These are phyloP conservation scores for Avena eriantha DNA, from an alignment of 176 grass and related monocot species.

Conservation along the genomic window DNA sequence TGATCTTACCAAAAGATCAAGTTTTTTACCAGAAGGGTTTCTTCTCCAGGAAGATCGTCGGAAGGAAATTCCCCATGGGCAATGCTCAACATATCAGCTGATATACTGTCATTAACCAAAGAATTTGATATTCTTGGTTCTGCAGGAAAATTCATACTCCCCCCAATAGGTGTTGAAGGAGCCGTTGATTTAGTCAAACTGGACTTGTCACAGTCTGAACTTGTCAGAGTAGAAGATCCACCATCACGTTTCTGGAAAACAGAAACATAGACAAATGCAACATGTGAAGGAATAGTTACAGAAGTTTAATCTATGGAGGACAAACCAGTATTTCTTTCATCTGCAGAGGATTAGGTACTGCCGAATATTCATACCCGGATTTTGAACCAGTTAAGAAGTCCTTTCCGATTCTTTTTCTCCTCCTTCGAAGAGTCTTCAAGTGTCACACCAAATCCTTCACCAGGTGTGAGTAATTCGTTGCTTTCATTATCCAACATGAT, in stretches of 20 bases:
- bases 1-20: constrained; percentile 27
- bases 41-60: constrained; percentile 65
- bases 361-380: constrained; percentile 62
- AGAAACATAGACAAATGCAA: constrained; percentile 18
- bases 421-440: constrained; percentile 91
- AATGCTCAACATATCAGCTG: constrained; percentile 72
- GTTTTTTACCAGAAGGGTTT: constrained; percentile 65
- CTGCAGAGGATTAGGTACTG: constrained; percentile 8
- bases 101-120: constrained; percentile 63
- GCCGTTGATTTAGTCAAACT: constrained; percentile 80
- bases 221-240: constrained; percentile 65
- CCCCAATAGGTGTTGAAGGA: constrained; percentile 85
- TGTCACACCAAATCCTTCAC: constrained; percentile 81
- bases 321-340: neutral
- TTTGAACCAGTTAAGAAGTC: constrained; percentile 99
- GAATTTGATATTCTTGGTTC: constrained; percentile 86
- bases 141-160: constrained; percentile 70
- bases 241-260: constrained; percentile 71
- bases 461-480: constrained; percentile 74
- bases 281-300: neutral
- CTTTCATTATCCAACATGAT: constrained; percentile 88
- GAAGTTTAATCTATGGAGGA: constrained; percentile 17
- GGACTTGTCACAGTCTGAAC: constrained; percentile 88
- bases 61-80: constrained; percentile 63
- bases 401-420: constrained; percentile 90